Base-by-base conservation (phyloP, 495 filamentous ascomycete species). In the Penicillium paxilli region DNA sequence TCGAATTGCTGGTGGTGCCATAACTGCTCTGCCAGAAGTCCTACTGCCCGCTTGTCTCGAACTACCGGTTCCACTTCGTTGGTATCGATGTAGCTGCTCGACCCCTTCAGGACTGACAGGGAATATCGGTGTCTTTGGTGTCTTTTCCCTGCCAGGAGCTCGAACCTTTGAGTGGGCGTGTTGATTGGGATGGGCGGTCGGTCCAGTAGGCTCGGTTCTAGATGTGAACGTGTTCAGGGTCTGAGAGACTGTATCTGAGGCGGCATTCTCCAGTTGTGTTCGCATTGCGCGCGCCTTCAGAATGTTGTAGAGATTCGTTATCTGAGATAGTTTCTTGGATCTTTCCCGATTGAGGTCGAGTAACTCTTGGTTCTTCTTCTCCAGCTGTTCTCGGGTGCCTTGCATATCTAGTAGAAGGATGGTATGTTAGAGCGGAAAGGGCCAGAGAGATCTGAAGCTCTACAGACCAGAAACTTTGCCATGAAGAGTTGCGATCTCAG, bases 291-390 rank as follows among this genome's bases (percentile, higher is more conserved):
- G 83, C 21, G 84, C 80, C 68, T 96, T 96, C 40, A 96, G 75
- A 26, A 87, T 81, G 57, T 91, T 87, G 55, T 96, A 97, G 5
- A 96, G 80, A 57, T 92, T 89, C 57, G 91, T 90, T 17, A 86
- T 86, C 51, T 92, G 87, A 4, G 84, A 73, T n/a, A 90, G 80
- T 52, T 89, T 87, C 37, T 83, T 84, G 52, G 74, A 86, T 62
- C 95, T 95, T 26, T 93, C 88, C 37, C 82, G 79, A 54, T 85
- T 84, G 2, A 83, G 77, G 44, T 86, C 79, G 23, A 80, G 75
- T 3, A 96, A 76, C 16, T 94, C 90, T 24, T 89, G 81, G 49
- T 91, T 91, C 66, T 91, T 92, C 25, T 82, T 81, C 51, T 85
- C 78, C 3, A 96, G 77, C 12, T 76, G 75, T 17, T 89, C 85